Evolutionary conservation across 2,329 filamentous ascomycete genomes (phyloP).

Genomic region (Ophiostoma tasmaniense): DNA sequence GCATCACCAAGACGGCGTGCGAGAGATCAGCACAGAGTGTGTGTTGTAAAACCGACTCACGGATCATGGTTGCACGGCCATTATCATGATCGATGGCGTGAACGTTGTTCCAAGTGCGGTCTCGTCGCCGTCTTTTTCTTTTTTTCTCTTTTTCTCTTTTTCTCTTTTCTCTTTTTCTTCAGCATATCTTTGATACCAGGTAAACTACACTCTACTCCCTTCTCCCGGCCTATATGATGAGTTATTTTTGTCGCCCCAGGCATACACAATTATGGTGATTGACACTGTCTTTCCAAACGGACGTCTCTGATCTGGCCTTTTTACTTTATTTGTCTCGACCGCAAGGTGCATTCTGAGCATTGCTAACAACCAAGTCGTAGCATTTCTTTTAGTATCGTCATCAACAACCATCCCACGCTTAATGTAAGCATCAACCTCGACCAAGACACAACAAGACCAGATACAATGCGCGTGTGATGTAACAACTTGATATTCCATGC

Average conservation of each 20-base stretch:
- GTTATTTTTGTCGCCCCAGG: slow-evolving; percentile 50
- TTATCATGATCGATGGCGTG: neutral
- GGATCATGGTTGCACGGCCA: neutral
- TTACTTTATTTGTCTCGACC: neutral
- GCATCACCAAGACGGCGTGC: neutral
- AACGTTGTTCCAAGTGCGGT: neutral
- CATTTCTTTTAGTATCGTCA: neutral
- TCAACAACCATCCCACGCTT: neutral
- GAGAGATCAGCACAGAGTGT: neutral
- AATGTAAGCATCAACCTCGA: slow-evolving; percentile 16
- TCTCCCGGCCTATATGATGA: slow-evolving; percentile 38
- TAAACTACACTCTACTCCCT: neutral
- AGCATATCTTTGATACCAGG: neutral
- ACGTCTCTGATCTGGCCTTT: slow-evolving; percentile 33
- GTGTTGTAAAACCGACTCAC: neutral
- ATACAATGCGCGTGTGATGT: slow-evolving; percentile 49
- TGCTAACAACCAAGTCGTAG: slow-evolving; percentile 7
- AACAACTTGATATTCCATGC: slow-evolving; percentile 62
- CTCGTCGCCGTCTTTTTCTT: neutral
- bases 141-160: neutral
- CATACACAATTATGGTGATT: slow-evolving; percentile 48
- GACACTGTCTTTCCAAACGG: slow-evolving; percentile 45
- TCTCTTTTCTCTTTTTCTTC: neutral
- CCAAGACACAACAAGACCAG: slow-evolving; percentile 1
- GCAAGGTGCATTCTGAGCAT: slow-evolving; percentile 4